phyloP scores from a whole-genome alignment of 768 basidiomycete species.

The Boletus vinaceobasis region DNA sequence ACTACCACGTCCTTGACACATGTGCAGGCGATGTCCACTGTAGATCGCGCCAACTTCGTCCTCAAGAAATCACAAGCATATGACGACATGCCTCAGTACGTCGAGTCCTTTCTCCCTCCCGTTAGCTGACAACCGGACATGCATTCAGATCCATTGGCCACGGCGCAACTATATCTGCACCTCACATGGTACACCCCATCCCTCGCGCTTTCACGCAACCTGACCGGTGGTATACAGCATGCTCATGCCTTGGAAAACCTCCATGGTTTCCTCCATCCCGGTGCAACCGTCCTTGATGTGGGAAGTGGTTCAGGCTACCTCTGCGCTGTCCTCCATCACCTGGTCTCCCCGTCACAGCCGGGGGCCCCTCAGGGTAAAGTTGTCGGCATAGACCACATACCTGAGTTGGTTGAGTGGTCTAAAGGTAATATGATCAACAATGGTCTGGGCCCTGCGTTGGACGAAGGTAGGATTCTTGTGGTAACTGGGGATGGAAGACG shows the following conservation, averaged over 20 bases:
- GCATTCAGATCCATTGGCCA: conserved; percentile 63
- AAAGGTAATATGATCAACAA: conserved; percentile 63
- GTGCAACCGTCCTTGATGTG: conserved; percentile 80
- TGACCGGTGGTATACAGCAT: conserved; percentile 48
- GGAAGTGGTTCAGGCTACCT: conserved; percentile 89
- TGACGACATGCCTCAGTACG: conserved; percentile 72
- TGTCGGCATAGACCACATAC: conserved; percentile 90
- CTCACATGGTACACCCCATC: conserved; percentile 73
- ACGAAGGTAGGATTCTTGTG: conserved; percentile 56
- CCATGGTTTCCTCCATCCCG: conserved; percentile 64
- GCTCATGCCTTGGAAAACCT: conserved; percentile 82
- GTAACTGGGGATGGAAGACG: conserved; percentile 76
- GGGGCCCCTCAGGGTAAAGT: conserved; percentile 49
- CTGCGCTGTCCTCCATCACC: conserved; percentile 73
- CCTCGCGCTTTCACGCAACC: background rate
- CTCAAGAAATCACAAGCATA: conserved; percentile 53
- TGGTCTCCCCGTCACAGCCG: conserved; percentile 41
- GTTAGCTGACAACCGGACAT: background rate
- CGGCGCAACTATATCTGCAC: conserved; percentile 92
- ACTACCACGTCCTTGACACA: background rate
- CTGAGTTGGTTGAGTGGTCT: conserved; percentile 71
- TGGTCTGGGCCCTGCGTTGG: conserved; percentile 53
- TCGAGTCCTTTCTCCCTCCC: conserved; percentile 26
- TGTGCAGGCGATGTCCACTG: conserved; percentile 60
- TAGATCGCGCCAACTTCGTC: conserved; percentile 73